phyloP scores from a whole-genome alignment of 257 asterid genomes.

The Rauvolfia tetraphylla region DNA sequence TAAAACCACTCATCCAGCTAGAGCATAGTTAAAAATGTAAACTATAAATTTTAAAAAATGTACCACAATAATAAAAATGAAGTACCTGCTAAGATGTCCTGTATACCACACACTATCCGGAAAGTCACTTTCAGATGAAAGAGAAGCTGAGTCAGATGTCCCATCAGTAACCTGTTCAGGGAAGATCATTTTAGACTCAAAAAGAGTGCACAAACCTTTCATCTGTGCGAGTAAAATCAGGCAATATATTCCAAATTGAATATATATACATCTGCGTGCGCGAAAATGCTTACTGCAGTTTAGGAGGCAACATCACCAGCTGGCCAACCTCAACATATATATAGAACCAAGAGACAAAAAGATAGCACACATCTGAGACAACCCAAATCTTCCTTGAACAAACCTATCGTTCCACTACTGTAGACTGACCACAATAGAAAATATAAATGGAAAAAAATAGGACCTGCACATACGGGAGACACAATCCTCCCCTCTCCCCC shows the following conservation, averaged over 20 bases:
- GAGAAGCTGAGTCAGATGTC: conserved; percentile 52
- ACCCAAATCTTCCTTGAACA: neutral
- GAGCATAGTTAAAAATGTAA: neutral
- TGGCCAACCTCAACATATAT: neutral
- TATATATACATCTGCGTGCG: too few relatives aligned
- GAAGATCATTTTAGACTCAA: conserved; percentile 9
- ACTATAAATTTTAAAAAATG: too few relatives aligned
- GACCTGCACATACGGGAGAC: too few relatives aligned
- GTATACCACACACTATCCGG: conserved; percentile 46
- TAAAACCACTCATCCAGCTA: neutral
- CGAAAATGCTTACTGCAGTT: too few relatives aligned
- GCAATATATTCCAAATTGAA: too few relatives aligned
- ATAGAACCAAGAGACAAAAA: neutral
- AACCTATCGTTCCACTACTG: neutral
- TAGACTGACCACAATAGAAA: too few relatives aligned
- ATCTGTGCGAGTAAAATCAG: neutral
- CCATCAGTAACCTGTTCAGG: conserved; percentile 49
- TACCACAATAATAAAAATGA: conserved; percentile 9
- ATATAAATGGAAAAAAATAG: neutral
- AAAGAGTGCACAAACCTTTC: conserved; percentile 4
- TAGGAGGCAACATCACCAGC: neutral
- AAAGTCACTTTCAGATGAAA: conserved; percentile 46
- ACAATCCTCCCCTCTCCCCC: too few relatives aligned
- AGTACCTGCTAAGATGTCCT: conserved; percentile 60
- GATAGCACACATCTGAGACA: neutral